These are phyloP conservation scores for Termitomyces sp. DNA, from an alignment of 768 basidiomycete genomes.

Conservation along the genomic window DNA sequence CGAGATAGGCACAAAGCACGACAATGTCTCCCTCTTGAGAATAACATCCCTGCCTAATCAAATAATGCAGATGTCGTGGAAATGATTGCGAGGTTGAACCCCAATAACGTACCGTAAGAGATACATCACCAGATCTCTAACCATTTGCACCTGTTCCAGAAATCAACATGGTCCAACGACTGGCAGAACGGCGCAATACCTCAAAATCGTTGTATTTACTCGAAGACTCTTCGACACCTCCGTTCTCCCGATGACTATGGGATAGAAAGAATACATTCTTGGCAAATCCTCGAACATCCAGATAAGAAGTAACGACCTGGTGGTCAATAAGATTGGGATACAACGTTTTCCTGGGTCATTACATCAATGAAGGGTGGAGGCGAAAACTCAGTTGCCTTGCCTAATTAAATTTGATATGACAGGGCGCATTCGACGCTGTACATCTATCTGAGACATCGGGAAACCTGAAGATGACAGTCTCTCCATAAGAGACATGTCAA, in stretches of 20 bases:
- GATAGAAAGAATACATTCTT: conserved; percentile 66
- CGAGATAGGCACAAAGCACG: conserved; percentile 42
- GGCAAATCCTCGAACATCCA: conserved; percentile 53
- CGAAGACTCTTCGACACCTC: conserved; percentile 51
- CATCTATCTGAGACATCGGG: conserved; percentile 63
- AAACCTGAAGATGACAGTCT: conserved; percentile 52
- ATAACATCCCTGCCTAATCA: conserved; percentile 35
- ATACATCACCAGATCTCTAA: conserved; percentile 38
- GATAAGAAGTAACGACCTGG: conserved; percentile 42
- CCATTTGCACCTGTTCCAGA: conserved; percentile 33
- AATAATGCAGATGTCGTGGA: neutral
- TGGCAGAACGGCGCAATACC: conserved; percentile 25
- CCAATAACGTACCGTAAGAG: conserved; percentile 26
- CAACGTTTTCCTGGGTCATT: conserved; percentile 41
- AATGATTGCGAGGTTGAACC: neutral
- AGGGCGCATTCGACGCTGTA: conserved; percentile 76
- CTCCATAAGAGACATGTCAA: conserved; percentile 77
- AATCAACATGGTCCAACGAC: neutral
- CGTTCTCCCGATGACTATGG: conserved; percentile 58
- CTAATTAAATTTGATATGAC: conserved; percentile 57
- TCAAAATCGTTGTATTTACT: conserved; percentile 68
- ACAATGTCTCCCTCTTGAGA: conserved; percentile 42
- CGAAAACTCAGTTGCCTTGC: conserved; percentile 22
- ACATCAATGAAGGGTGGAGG: neutral
- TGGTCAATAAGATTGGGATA: conserved; percentile 62